Base-by-base conservation (phyloP, 176 grass and related monocot genomes). In the Aegilops speltoides region DNA sequence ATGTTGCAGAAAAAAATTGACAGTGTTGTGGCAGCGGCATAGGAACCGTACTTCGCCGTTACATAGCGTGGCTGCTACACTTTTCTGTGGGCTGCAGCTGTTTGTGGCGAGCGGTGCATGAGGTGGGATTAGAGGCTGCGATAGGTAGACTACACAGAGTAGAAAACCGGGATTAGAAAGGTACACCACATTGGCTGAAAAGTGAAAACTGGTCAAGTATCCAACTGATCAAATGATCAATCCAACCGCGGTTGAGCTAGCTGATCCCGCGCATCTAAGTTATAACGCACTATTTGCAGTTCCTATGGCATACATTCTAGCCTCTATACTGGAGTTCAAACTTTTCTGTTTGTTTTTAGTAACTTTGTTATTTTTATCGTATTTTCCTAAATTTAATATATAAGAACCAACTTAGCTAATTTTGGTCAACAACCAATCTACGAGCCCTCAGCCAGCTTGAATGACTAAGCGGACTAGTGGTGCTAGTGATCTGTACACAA, bases 381-480 rank as follows among this genome's bases (percentile, higher is more conserved):
- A 11, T 43, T 63, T 41, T 68, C 77, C 34, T 77, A 45, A 48
- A 19, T 46, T 78, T 36, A 28, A 36, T 63, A 15, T 22, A 17
- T 38, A n/a, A 62, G 38, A 29, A n/a, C 41, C 41, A 76, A 76
- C 24, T 29, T 76, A 19, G 17, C 24, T 50, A 46, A 76, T 76
- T 76, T 76, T 76, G 72, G 15, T 50, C 41, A 50, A 24, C 72
- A 50, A 76, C 23, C 45, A 50, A 48, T 17, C 26, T 76, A 50
- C 72, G 2, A 76, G 24, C 72, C 46, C 72, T 45, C 46, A 75
- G 57, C 43, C 43, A 84, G 11, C 69, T 46, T 76, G 9, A 61
- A 81, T 83, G 68, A 52, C 73, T 52, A 78, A 62, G 14, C 76
- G 77, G 59, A 89, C 73, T 17, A 73, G 77, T 33, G 60, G 70